phyloP scores from a whole-genome alignment of 2,329 filamentous ascomycete genomes.

The Fulvia fulva region DNA sequence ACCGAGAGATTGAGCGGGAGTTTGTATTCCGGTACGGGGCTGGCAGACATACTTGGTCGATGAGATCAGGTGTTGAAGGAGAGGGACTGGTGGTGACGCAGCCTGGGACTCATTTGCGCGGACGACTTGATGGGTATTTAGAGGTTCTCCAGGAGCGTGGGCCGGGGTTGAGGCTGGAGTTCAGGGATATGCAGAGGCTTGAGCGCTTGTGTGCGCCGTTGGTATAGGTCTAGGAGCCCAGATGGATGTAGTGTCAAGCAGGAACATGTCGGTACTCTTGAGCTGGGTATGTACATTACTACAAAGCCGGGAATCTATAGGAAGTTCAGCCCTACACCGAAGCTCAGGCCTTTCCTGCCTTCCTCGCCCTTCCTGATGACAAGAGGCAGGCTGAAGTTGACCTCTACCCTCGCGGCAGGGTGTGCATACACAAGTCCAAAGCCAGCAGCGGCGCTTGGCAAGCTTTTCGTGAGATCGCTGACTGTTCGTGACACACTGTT shows the following conservation, averaged over 20 bases:
- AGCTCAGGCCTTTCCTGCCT: conserved; percentile 82
- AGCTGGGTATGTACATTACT: conserved; percentile 6
- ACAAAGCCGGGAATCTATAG: conserved; percentile 52
- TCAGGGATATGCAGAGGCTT: not conserved
- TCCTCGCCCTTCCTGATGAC: conserved; percentile 79
- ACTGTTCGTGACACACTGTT: conserved; percentile 60
- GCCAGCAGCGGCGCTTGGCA: conserved; percentile 82
- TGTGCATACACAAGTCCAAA: conserved; percentile 92
- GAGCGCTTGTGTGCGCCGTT: not conserved
- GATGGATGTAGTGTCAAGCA: no score
- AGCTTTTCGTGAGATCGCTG: conserved; percentile 65
- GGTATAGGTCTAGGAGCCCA: no score
- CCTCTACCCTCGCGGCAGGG: conserved; percentile 85
- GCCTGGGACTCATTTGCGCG: not conserved
- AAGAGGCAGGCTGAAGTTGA: conserved; percentile 90
- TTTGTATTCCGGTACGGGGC: not conserved
- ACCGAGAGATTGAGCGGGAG: not conserved
- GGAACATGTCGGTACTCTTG: not conserved
- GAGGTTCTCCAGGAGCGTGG: not conserved
- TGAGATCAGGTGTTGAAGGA: not conserved
- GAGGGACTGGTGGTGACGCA: not conserved
- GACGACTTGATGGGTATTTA: not conserved
- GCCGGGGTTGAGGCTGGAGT: not conserved
- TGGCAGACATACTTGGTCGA: not conserved
- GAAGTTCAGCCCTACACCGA: conserved; percentile 96